These are phyloP conservation scores for Nicotiana tabacum DNA, from an alignment of 257 asterid species.

Conservation along the genomic window DNA sequence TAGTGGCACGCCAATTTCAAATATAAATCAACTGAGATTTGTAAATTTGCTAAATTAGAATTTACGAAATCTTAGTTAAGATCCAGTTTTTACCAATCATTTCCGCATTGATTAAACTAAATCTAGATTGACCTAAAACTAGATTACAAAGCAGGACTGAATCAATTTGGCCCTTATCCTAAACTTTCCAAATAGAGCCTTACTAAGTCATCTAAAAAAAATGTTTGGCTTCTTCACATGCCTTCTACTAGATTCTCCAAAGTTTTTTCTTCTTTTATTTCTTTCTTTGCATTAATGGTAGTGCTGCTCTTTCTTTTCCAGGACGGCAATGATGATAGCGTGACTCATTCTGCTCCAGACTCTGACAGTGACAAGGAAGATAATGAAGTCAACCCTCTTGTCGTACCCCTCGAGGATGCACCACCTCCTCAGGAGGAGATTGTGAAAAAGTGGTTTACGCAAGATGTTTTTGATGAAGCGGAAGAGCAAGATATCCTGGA, in stretches of 20 bases:
- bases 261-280: not conserved
- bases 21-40: not conserved
- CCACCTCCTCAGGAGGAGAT: conserved; percentile 78
- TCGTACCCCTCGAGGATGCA: conserved; percentile 63
- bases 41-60: not conserved
- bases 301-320: conserved; percentile 16
- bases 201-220: not conserved
- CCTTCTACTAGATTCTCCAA: not conserved
- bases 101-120: not conserved
- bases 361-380: conserved; percentile 53
- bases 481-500: conserved; percentile 45
- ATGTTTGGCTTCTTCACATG: not conserved
- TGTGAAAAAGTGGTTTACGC: conserved; percentile 81
- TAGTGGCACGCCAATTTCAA: not conserved
- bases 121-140: not conserved
- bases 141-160: not conserved
- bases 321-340: conserved; percentile 42
- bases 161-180: not conserved
- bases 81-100: not conserved
- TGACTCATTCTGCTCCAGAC: conserved; percentile 55
- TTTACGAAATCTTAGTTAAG: not conserved
- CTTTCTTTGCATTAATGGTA: not conserved
- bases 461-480: conserved; percentile 73
- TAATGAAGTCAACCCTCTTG: conserved; percentile 70
- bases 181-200: not conserved